Evolutionary conservation across 2,329 filamentous ascomycete species (phyloP).

Genomic region (Cladorrhinum sp.): DNA sequence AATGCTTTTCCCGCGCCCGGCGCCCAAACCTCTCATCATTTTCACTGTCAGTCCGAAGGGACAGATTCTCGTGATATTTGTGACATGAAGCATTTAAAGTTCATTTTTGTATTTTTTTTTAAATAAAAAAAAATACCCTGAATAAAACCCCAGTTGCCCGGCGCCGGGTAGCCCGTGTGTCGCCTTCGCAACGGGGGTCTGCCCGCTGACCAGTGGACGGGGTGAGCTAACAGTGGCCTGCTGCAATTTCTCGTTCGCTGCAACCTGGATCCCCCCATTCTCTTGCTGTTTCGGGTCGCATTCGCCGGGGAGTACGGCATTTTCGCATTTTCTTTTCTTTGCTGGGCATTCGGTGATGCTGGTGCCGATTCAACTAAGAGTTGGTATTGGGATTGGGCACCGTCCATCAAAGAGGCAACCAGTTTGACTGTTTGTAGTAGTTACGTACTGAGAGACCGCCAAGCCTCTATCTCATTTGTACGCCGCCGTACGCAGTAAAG

Average conservation of each 20-base stretch:
- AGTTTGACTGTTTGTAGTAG: neutral
- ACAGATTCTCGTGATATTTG: neutral
- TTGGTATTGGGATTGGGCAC: neutral
- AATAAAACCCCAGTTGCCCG: neutral
- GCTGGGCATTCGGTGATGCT: neutral
- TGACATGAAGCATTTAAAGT: no score
- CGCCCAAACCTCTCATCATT: neutral
- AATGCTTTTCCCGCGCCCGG: no score
- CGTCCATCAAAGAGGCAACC: neutral
- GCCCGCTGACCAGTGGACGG: slow-evolving; percentile 1
- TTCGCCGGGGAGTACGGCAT: neutral
- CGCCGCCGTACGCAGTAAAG: slow-evolving; percentile 1
- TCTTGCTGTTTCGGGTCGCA: neutral
- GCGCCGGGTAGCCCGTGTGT: slow-evolving; percentile 3
- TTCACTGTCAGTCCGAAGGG: no score
- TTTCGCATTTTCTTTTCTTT: neutral
- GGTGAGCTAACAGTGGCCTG: neutral
- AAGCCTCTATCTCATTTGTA: neutral
- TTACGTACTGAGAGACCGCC: neutral
- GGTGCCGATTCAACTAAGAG: neutral
- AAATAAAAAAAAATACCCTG: neutral
- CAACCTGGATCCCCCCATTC: neutral
- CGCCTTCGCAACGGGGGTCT: slow-evolving; percentile 8
- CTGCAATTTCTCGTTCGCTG: neutral
- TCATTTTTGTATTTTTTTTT: neutral